These are phyloP conservation scores for Mortierella sp. DNA, from an alignment of 371 early-diverging fungal species.

Conservation along the genomic window DNA sequence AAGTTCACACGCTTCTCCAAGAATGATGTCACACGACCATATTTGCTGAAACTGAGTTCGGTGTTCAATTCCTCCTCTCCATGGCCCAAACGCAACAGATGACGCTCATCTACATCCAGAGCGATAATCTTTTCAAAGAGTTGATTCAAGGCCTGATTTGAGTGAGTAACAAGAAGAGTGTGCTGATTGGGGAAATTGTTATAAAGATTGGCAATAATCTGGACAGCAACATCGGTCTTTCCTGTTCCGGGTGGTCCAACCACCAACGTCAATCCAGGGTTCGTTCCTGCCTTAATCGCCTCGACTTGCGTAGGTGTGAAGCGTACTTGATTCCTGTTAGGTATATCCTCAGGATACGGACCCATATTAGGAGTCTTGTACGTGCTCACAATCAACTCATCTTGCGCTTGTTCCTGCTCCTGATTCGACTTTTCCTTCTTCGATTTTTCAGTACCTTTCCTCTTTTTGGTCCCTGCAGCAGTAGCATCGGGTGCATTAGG, in stretches of 20 bases:
- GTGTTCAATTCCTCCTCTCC: slow-evolving; percentile 92
- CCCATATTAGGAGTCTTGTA: slow-evolving; percentile 77
- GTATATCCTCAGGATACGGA: slow-evolving; percentile 78
- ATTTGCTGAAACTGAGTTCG: slow-evolving; percentile 86
- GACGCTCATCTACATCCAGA: slow-evolving; percentile 91
- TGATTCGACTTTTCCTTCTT: slow-evolving; percentile 58
- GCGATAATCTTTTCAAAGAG: slow-evolving; percentile 93
- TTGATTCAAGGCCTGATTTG: slow-evolving; percentile 95
- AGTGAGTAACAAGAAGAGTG: slow-evolving; percentile 93
- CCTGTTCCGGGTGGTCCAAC: slow-evolving; percentile 98
- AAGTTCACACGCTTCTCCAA: slow-evolving; percentile 84
- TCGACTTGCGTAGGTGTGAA: slow-evolving; percentile 92
- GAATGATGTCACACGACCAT: slow-evolving; percentile 93
- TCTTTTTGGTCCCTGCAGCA: slow-evolving; percentile 56
- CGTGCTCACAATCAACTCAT: slow-evolving; percentile 65
- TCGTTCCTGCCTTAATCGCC: slow-evolving; percentile 88
- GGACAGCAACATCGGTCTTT: slow-evolving; percentile 97
- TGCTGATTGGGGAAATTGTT: slow-evolving; percentile 90
- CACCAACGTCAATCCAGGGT: slow-evolving; percentile 89
- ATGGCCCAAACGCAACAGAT: slow-evolving; percentile 94
- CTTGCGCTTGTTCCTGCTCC: slow-evolving; percentile 53
- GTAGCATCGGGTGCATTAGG: slow-evolving; percentile 55
- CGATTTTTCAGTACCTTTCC: slow-evolving; percentile 54
- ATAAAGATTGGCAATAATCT: slow-evolving; percentile 94
- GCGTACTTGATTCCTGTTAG: slow-evolving; percentile 75